A percentile compares a stretch with the other conserved stretches of the same genome.
Conservation (phyloP, 2,329 filamentous ascomycete genomes). For the Trichoderma breve region DNA sequence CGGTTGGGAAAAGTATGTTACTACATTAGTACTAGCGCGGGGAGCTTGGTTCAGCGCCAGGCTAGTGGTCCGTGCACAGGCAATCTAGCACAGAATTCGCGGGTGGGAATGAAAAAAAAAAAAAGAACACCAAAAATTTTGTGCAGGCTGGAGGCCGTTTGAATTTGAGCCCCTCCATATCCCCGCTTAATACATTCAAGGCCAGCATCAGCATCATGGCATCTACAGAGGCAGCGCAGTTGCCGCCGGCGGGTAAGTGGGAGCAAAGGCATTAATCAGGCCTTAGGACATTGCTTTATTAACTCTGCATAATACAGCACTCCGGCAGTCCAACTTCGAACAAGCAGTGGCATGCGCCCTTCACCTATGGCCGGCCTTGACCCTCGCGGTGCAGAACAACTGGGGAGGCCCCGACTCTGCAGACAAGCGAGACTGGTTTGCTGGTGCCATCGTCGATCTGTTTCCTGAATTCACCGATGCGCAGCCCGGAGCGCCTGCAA, state of each 20-base stretch:
- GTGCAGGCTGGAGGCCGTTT: slow-evolving; percentile 12
- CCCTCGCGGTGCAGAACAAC: slow-evolving; percentile 78
- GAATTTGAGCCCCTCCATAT: slow-evolving; percentile 32
- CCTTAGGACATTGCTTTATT: slow-evolving; percentile 13
- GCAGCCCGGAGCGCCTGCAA: slow-evolving; percentile 29
- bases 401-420: slow-evolving; percentile 82
- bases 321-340: slow-evolving; percentile 69
- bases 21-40: slow-evolving; percentile 1
- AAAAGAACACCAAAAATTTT: slow-evolving; percentile 21
- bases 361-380: slow-evolving; percentile 84
- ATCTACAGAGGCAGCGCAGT: slow-evolving; percentile 30
- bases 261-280: background rate
- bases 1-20: background rate
- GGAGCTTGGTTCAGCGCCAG: background rate
- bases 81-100: background rate
- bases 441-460: slow-evolving; percentile 79
- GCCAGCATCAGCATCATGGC: slow-evolving; percentile 31
- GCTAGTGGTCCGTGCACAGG: slow-evolving; percentile 17
- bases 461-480: slow-evolving; percentile 63
- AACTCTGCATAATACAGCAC: slow-evolving; percentile 39
- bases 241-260: slow-evolving; percentile 34
- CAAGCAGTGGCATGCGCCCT: slow-evolving; percentile 82
- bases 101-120: background rate
- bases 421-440: slow-evolving; percentile 97
- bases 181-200: slow-evolving; percentile 25